Percentiles rank a stretch among this genome's conserved stretches.
Conservation (phyloP, 1,139 yeast species). For the Groenewaldozyma auringiensis region DNA sequence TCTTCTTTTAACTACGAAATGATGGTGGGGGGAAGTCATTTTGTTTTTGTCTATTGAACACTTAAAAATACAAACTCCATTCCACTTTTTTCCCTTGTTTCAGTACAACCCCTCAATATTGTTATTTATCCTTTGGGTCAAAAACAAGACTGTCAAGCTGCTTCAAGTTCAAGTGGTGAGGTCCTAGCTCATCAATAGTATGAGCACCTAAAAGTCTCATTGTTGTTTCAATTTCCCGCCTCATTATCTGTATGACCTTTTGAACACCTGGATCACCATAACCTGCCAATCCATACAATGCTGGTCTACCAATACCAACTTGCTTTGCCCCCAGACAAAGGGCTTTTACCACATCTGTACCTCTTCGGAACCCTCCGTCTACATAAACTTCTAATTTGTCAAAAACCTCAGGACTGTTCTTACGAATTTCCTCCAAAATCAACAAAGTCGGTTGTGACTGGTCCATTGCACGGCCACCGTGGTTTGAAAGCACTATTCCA, state of each 20-base stretch:
- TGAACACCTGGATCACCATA: constrained; percentile 46
- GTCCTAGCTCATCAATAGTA: constrained; percentile 34
- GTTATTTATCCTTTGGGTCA: constrained; percentile 8
- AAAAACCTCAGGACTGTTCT: constrained; percentile 36
- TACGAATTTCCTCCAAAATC: constrained; percentile 42
- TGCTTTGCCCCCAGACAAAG: constrained; percentile 52
- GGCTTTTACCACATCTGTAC: constrained; percentile 48
- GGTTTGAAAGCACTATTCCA: constrained; percentile 48
- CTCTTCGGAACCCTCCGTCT: constrained; percentile 52
- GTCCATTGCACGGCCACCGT: constrained; percentile 51
- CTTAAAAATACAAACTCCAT: no score
- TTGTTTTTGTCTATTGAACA: no score
- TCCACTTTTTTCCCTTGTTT: no score
- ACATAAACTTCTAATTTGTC: constrained; percentile 39
- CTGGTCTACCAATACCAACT: constrained; percentile 47
- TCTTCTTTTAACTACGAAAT: no score
- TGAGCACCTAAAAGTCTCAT: constrained; percentile 45
- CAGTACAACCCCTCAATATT: no score
- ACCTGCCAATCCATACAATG: constrained; percentile 42
- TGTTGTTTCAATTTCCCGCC: constrained; percentile 39
- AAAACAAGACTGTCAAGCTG: constrained; percentile 16
- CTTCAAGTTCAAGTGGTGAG: constrained; percentile 21
- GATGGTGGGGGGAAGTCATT: no score
- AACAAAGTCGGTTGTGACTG: constrained; percentile 43
- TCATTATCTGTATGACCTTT: constrained; percentile 38